A percentile compares a stretch with the other conserved stretches of the same genome.
Evolutionary conservation across 2,329 filamentous ascomycete genomes (phyloP).

Genomic region (Microcyclospora tardicrescens): DNA sequence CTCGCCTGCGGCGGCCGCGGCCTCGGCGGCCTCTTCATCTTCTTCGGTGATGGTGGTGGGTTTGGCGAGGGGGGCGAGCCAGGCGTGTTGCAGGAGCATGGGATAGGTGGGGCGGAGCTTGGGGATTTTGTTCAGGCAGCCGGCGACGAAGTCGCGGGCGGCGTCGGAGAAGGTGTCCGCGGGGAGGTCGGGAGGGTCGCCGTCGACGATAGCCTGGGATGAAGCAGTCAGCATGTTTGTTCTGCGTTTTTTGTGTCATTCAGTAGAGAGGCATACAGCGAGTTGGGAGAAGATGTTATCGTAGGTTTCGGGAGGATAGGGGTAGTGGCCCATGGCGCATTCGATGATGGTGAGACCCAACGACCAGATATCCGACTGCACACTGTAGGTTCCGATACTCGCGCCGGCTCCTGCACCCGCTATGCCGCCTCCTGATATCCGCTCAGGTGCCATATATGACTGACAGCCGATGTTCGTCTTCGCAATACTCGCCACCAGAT

Average conservation of each 20-base stretch:
- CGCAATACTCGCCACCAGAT: conserved; percentile 90
- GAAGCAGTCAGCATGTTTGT: conserved; percentile 8
- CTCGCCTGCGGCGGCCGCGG: conserved; percentile 9
- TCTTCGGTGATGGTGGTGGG: conserved; percentile 62
- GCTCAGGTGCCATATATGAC: conserved; percentile 96
- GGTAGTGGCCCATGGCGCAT: conserved; percentile 86
- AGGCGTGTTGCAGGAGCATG: conserved; percentile 77
- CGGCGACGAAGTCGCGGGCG: conserved; percentile 74
- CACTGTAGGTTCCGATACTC: conserved; percentile 78
- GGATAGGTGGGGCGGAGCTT: conserved; percentile 87
- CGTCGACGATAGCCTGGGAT: conserved; percentile 83
- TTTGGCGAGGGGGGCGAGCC: conserved; percentile 65
- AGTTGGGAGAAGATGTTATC: conserved; percentile 97
- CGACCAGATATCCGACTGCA: conserved; percentile 97
- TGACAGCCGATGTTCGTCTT: conserved; percentile 99
- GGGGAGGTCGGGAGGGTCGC: conserved; percentile 83
- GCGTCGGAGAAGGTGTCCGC: conserved; percentile 62
- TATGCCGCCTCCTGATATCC: conserved; percentile 78
- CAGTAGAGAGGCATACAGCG: conserved; percentile 54
- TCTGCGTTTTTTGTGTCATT: not conserved
- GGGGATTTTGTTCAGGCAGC: conserved; percentile 85
- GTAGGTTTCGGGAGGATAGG: conserved; percentile 92
- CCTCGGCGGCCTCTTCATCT: conserved; percentile 45
- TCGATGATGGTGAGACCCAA: conserved; percentile 89
- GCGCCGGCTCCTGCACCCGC: conserved; percentile 55